Evolutionary conservation across 371 early-diverging fungal genomes (phyloP), one percentile per base, ranked within the genome.

Genomic region (Lichtheimia corymbifera): DNA sequence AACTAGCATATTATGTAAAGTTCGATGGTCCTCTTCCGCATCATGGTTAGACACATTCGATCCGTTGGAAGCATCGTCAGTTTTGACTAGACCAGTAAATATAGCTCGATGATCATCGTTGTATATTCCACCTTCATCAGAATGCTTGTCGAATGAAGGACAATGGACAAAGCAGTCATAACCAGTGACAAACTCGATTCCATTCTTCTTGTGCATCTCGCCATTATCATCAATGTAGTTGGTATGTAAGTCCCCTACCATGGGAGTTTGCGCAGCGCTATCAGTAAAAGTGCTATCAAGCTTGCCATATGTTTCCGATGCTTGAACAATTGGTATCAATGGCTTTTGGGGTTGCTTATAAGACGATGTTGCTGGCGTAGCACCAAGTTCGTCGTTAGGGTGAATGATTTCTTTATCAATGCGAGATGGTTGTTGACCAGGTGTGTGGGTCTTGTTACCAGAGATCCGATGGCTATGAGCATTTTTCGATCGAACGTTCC

Each of bases 401-500:
- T 11, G 15, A 11, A 5, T 45, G 45, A 4, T 11, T 6, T 18
- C 47, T 7, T 47, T 22, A 18, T n/a, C 7, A 2, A 12, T 9
- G 2, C 9, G 0, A 2, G 47, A 47, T 47, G 47, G 47, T 47
- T 47, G 47, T 47, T 15, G 47, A 47, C 2, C n/a, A 5, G 5
- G 7, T 47, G 9, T 22, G 1, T 47, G 9, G n/a, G 14, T 5
- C 35, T 11, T 35, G 22, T n/a, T n/a, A 17, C n/a, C 47, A 43
- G n/a, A 1, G 44, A 43, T n/a, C 44, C n/a, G 2, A n/a, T 17
- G 17, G 0, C 17, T 18, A 15, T 18, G 5, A 45, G 45, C 15
- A n/a, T 45, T 5, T 50, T 42, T 18, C 7, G 17, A 27, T 64
- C 56, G 22, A 55, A 50, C 40, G 60, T 25, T n/a, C 27, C 17